These are phyloP conservation scores for Mortierella sp. DNA, from an alignment of 371 early-diverging fungal genomes.

Conservation along the genomic window DNA sequence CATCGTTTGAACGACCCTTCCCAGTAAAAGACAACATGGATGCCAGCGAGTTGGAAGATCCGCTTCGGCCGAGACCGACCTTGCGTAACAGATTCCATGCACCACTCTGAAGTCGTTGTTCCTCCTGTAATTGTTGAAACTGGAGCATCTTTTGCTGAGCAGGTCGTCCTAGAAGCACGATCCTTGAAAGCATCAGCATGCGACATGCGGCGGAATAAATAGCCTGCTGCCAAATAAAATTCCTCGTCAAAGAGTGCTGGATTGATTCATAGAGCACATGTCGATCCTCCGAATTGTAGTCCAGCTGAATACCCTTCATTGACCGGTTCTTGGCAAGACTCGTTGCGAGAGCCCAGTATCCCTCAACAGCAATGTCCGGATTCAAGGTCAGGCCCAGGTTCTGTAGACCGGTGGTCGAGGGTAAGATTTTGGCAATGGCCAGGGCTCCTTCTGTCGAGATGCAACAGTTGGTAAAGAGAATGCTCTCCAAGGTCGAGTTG, in stretches of 20 bases:
- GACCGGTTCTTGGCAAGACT: slow-evolving; percentile 41
- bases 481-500: slow-evolving; percentile 53
- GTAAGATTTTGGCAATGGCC: slow-evolving; percentile 43
- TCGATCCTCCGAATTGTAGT: slow-evolving; percentile 56
- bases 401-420: slow-evolving; percentile 42
- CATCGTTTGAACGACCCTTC: background rate
- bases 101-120: slow-evolving; percentile 9
- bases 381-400: slow-evolving; percentile 47
- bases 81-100: slow-evolving; percentile 26
- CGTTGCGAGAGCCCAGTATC: slow-evolving; percentile 46
- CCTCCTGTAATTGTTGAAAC: background rate
- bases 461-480: slow-evolving; percentile 50
- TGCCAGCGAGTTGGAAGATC: slow-evolving; percentile 6
- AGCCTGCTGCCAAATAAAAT: slow-evolving; percentile 51
- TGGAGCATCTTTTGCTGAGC: slow-evolving; percentile 3
- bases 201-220: slow-evolving; percentile 41
- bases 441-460: slow-evolving; percentile 43
- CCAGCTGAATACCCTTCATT: slow-evolving; percentile 54
- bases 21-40: slow-evolving; percentile 7
- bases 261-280: slow-evolving; percentile 49
- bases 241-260: slow-evolving; percentile 48
- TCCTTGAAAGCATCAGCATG: slow-evolving; percentile 38
- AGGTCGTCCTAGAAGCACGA: slow-evolving; percentile 40
- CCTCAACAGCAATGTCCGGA: slow-evolving; percentile 49
- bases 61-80: slow-evolving; percentile 17